These are phyloP conservation scores for Carpinus fangiana DNA, from an alignment of 306 rosid species.

Conservation along the genomic window DNA sequence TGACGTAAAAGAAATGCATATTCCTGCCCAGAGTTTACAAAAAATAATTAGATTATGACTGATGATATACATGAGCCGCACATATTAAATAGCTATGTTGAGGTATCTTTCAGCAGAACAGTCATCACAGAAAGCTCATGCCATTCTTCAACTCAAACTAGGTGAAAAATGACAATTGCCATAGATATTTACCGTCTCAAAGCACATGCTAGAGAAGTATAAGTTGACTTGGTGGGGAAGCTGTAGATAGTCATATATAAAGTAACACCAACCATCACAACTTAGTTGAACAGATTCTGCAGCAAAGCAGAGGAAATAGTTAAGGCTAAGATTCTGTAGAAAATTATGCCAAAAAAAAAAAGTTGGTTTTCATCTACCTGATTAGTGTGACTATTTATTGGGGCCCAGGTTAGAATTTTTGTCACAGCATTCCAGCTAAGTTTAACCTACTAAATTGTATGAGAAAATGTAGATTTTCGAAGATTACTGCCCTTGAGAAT, in stretches of 20 bases:
- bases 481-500: background rate
- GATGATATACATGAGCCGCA: too few species aligned
- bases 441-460: too few species aligned
- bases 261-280: background rate
- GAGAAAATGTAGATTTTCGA: background rate
- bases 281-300: background rate
- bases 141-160: background rate
- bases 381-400: slow-evolving; percentile 10
- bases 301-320: background rate
- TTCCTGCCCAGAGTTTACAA: too few species aligned
- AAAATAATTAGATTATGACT: too few species aligned
- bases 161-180: background rate
- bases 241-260: background rate
- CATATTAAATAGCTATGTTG: background rate
- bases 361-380: background rate
- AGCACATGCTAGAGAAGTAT: background rate
- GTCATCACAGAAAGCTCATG: background rate
- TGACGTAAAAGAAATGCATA: too few species aligned
- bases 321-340: background rate
- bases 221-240: background rate
- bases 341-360: background rate
- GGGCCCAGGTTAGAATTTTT: background rate
- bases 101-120: background rate
- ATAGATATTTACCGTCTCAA: background rate
- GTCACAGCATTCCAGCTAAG: too few species aligned